Base-by-base conservation (phyloP, 768 basidiomycete species). In the Kwoniella heveanensis region DNA sequence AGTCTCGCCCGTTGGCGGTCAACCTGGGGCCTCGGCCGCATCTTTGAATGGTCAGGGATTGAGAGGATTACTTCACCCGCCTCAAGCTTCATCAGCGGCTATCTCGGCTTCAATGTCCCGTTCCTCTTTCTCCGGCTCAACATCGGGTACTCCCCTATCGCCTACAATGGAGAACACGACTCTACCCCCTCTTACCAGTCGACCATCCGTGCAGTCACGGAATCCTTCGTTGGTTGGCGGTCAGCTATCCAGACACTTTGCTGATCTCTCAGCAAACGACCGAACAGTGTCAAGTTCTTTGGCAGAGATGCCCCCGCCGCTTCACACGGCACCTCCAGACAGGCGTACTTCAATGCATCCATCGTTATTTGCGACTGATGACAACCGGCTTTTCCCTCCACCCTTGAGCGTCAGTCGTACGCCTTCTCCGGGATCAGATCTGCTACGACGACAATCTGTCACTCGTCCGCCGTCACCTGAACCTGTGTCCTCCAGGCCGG, bases 161-260 rank as follows among this genome's bases (percentile, higher is more conserved):
- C 54, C 67, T 7, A 48, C 46, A n/a, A 25, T 64, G 19, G 62
- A 67, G 24, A 24, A 56, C 19, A 39, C 30, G n/a, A 8, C n/a
- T 1, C 36, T 51, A 9, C 46, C 36, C n/a, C 58, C 52, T 5
- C 32, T 55, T 8, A 48, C 65, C n/a, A 6, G 66, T 4, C 58
- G 60, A 48, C 59, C 69, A 2, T 29, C 58, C 5, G 57, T 37
- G 5, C 55, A 69, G 1, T 64, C 62, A 7, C 63, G 74, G n/a
- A 73, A 57, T 22, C 53, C 65, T 19, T 76, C 74, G 3, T 29
- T 72, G 0, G 73, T 76, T 19, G 68, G 74, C 36, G 74, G 74
- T 32, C 72, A 69, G 53, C 65, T 76, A 2, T 64, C 72, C 1
- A 52, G 64, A 37, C 70, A 72, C 21, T 76, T 76, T 54, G 72